A percentile compares a stretch with the other conserved stretches of the same genome.
phyloP scores from a whole-genome alignment of 345 rosid species.

The Hypericum perforatum region DNA sequence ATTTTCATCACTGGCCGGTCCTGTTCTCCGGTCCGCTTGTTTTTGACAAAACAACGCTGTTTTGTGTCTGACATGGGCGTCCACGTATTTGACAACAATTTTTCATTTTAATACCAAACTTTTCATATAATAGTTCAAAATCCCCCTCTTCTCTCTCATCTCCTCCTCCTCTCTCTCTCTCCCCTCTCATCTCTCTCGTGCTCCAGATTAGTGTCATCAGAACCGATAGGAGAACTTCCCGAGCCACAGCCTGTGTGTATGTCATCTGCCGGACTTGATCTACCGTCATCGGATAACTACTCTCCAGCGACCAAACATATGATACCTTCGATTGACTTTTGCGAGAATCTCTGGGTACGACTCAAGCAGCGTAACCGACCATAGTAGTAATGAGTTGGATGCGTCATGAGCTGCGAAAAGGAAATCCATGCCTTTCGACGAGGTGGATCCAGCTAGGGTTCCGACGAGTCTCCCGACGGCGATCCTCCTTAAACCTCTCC shows the following conservation, averaged over 20 bases:
- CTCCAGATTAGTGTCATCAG: no score
- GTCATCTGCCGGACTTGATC: conserved; percentile 62
- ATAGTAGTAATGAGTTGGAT: conserved; percentile 70
- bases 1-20: no score
- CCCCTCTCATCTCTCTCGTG: background rate
- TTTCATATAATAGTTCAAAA: background rate
- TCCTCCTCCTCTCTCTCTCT: background rate
- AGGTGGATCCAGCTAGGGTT: conserved; percentile 34
- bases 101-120: no score
- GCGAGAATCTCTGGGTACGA: conserved; percentile 54
- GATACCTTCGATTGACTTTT: conserved; percentile 56
- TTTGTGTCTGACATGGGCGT: no score
- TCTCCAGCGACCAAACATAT: conserved; percentile 65
- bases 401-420: conserved; percentile 88
- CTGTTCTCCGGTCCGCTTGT: no score
- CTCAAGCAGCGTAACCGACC: conserved; percentile 72
- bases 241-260: conserved; percentile 81
- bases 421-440: conserved; percentile 45
- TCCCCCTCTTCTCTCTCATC: background rate
- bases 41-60: no score
- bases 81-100: no score
- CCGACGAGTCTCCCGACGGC: conserved; percentile 48
- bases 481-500: conserved; percentile 29
- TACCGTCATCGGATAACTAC: conserved; percentile 36
- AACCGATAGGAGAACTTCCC: conserved; percentile 68